phyloP scores from a whole-genome alignment of 169 alveolate genomes.

The Plasmodium sp. region DNA sequence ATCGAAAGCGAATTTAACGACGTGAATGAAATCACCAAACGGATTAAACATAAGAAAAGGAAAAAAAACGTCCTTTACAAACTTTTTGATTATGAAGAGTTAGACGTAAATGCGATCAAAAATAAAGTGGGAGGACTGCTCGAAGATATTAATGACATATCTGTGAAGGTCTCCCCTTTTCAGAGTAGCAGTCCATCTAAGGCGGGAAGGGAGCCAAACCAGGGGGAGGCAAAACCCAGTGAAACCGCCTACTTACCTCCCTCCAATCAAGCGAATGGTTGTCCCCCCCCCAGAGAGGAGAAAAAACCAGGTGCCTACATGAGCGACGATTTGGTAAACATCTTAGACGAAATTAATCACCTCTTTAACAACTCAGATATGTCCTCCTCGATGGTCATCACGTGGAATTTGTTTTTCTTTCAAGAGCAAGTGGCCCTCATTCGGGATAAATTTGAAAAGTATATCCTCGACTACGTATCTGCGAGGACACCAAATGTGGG shows the following conservation, averaged over 20 bases:
- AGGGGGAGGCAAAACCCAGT: too few species aligned
- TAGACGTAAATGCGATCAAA: conserved; percentile 13
- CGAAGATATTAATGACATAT: conserved; percentile 42
- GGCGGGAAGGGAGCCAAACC: not conserved
- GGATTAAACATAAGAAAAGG: conserved; percentile 63
- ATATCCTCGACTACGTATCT: conserved; percentile 31
- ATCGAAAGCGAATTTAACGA: conserved; percentile 47
- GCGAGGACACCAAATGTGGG: conserved; percentile 32
- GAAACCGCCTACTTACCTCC: not conserved
- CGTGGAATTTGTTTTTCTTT: conserved; percentile 56
- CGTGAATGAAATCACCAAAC: conserved; percentile 29
- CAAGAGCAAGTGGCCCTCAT: conserved; percentile 50
- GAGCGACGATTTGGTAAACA: conserved; percentile 56
- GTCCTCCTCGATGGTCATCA: conserved; percentile 52
- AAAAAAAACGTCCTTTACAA: conserved; percentile 61
- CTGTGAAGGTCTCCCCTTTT: not conserved
- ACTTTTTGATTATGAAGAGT: conserved; percentile 56
- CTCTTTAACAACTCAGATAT: conserved; percentile 50
- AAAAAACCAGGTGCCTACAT: conserved; percentile 7
- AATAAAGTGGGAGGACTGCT: conserved; percentile 44
- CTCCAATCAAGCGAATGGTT: not conserved
- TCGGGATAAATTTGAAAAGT: conserved; percentile 49
- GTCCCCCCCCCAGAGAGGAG: not conserved
- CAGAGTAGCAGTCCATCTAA: not conserved
- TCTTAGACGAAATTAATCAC: conserved; percentile 64